Percentiles rank a stretch among this genome's conserved stretches.
Conservation (phyloP, 805 yeast species). For the Ogataea methanolica region DNA sequence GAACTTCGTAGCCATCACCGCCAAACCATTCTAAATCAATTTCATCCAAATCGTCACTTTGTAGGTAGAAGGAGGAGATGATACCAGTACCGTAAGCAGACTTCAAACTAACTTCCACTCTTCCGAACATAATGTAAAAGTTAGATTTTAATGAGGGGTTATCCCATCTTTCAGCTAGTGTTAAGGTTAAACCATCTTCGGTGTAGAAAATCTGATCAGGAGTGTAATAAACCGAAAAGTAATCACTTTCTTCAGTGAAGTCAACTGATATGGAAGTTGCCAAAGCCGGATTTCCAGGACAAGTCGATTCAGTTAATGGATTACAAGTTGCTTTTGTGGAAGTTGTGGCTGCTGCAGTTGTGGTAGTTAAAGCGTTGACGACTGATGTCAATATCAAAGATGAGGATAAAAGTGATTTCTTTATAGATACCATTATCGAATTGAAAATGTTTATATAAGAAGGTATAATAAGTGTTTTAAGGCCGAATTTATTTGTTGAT, state of each 20-base stretch:
- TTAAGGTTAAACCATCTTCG: constrained; percentile 57
- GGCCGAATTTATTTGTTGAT: too few species aligned
- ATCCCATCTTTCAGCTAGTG: constrained; percentile 59
- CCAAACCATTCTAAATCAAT: constrained; percentile 88
- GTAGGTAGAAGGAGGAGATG: constrained; percentile 75
- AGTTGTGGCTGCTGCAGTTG: constrained; percentile 9
- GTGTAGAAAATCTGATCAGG: constrained; percentile 42
- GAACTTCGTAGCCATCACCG: constrained; percentile 68
- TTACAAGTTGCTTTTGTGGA: constrained; percentile 24
- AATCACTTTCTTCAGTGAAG: constrained; percentile 43
- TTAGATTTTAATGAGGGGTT: constrained; percentile 75
- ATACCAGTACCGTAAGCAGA: constrained; percentile 79
- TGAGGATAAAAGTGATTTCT: background rate
- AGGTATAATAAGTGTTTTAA: too few species aligned
- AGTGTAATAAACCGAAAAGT: constrained; percentile 39
- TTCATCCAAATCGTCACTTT: constrained; percentile 83
- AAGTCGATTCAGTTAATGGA: constrained; percentile 26
- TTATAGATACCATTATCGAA: constrained; percentile 1
- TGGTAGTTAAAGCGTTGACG: constrained; percentile 5
- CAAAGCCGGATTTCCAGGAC: constrained; percentile 51
- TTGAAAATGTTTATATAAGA: background rate
- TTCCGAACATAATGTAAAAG: constrained; percentile 87
- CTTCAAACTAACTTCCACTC: constrained; percentile 63
- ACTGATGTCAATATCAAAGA: constrained; percentile 2
- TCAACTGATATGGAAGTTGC: constrained; percentile 49